Evolutionary conservation across 2,329 filamentous ascomycete species (phyloP).

Genomic region (Calonectria henricotiae): DNA sequence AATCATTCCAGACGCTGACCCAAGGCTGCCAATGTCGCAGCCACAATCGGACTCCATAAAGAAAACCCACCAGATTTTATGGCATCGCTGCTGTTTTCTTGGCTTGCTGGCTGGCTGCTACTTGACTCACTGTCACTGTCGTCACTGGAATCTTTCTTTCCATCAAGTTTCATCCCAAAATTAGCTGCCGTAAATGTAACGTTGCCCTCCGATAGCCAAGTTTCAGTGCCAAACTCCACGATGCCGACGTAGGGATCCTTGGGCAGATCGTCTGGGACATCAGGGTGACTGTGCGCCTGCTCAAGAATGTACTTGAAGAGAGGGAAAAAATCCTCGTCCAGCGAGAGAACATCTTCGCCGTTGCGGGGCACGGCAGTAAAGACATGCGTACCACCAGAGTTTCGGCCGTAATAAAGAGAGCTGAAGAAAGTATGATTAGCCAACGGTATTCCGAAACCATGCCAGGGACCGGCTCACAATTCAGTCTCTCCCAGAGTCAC

Average conservation of each 20-base stretch:
- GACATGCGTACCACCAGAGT: conserved; percentile 48
- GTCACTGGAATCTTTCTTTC: not conserved
- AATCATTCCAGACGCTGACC: not conserved
- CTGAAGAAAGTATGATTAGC: conserved; percentile 21
- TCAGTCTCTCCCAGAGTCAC: conserved; percentile 46
- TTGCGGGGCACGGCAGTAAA: conserved; percentile 45
- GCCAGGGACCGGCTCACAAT: conserved; percentile 41
- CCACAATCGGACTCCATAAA: not conserved
- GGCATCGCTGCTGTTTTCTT: conserved; percentile 9
- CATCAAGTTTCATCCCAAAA: conserved; percentile 46
- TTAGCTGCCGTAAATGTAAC: conserved; percentile 51
- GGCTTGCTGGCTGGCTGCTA: not conserved
- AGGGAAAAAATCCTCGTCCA: conserved; percentile 50
- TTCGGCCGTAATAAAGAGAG: conserved; percentile 48
- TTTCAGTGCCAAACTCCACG: conserved; percentile 50
- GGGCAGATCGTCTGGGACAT: conserved; percentile 42
- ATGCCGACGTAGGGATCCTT: conserved; percentile 47
- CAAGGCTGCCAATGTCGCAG: not conserved
- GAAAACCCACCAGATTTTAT: not conserved
- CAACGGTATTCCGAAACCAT: not conserved
- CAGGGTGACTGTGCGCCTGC: conserved; percentile 39
- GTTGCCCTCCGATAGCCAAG: conserved; percentile 48
- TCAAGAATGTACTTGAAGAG: conserved; percentile 49
- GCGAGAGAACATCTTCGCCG: conserved; percentile 44
- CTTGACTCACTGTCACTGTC: not conserved